Base-by-base conservation (phyloP, 2,329 filamentous ascomycete genomes). In the Monilinia polystroma region DNA sequence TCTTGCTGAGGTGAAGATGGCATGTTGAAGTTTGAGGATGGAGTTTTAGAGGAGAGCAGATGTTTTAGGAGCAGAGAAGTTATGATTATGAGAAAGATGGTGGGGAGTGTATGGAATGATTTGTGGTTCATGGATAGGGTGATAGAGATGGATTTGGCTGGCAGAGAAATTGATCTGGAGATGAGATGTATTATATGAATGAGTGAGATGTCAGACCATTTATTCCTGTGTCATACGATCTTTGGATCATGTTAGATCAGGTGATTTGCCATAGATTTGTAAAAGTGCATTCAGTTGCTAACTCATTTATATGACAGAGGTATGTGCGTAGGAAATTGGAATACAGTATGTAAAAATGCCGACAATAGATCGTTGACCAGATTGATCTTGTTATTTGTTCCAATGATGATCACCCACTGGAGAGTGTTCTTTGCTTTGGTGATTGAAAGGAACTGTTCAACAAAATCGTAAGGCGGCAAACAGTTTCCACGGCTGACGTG, bases 191-290 rank as follows among this genome's bases (percentile, higher is more conserved):
- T 60, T 26, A 16, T 49, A 51, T 60, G 6, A n/a, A 60, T 26
- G 20, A 49, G 29, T 11, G 14, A 18, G n/a, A 38, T 51, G 49
- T 60, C 32, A 60, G 58, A 12, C 58, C 58, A 60, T n/a, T 51
- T 60, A 8, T 20, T 51, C 16, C 4, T 60, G 4, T 60, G 45
- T 60, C 58, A 60, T 60, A 60, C 45, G 58, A 60, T 51, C 1
- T 4, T 51, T 7, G n/a, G 49, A 14, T 20, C 14, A 35, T 38
- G 8, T 38, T 32, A 23, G 23, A 38, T 60, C 58, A 18, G 45
- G 20, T 26, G 58, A 38, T 60, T 60, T 26, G 49, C 14, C 29
- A 51, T 26, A 18, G 16, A 47, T 23, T 20, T 32, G 26, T 47
- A 18, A 18, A 59, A 45, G n/a, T 35, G 43, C 2, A 49, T n/a